Evolutionary conservation across 2,329 filamentous ascomycete genomes (phyloP).

Genomic region (Fusarium anguioides): DNA sequence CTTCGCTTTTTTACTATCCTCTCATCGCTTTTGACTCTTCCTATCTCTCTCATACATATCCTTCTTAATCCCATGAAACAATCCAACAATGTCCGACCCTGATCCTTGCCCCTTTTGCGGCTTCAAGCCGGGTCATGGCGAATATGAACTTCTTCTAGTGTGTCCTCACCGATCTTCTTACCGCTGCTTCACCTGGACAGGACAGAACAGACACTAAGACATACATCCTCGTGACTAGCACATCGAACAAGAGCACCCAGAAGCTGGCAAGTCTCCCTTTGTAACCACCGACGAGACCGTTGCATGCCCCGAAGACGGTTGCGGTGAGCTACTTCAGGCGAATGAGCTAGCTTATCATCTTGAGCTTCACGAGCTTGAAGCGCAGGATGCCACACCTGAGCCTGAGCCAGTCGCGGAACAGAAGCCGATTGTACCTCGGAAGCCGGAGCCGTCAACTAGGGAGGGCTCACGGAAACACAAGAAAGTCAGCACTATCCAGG

Average conservation of each 20-base stretch:
- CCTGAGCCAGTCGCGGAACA: constrained; percentile 18
- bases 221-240: constrained; percentile 37
- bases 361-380: constrained; percentile 44
- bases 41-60: too few relatives aligned
- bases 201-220: constrained; percentile 32
- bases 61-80: constrained; percentile 1
- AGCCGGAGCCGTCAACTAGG: constrained; percentile 13
- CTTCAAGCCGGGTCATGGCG: constrained; percentile 45
- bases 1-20: neutral
- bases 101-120: constrained; percentile 53
- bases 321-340: constrained; percentile 62
- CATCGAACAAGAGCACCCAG: constrained; percentile 45
- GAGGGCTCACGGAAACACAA: constrained; percentile 24
- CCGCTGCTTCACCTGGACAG: neutral
- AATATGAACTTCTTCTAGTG: constrained; percentile 52
- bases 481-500: constrained; percentile 33
- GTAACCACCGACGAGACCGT: constrained; percentile 16
- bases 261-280: constrained; percentile 31
- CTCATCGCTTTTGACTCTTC: neutral
- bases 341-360: constrained; percentile 43
- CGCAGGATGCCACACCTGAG: constrained; percentile 26
- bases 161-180: constrained; percentile 22
- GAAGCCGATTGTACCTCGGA: constrained; percentile 14
- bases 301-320: constrained; percentile 56
- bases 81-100: constrained; percentile 11